phyloP scores from a whole-genome alignment of 208 protist genomes.

The Trypanosoma congolense region DNA sequence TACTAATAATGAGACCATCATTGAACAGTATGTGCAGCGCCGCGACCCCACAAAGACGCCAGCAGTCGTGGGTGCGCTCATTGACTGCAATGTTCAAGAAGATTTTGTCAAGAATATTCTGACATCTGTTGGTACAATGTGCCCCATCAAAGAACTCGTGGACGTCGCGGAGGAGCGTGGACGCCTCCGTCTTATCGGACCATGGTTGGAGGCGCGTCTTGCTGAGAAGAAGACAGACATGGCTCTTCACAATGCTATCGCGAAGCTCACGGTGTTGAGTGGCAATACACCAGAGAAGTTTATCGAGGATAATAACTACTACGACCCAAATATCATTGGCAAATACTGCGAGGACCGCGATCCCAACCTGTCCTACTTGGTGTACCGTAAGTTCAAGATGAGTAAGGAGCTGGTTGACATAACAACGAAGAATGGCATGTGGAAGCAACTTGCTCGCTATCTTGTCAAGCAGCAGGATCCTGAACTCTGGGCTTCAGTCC shows the following conservation, averaged over 20 bases:
- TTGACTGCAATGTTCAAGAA: conserved; percentile 97
- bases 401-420: conserved; percentile 97
- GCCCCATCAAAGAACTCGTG: conserved; percentile 90
- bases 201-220: conserved; percentile 97
- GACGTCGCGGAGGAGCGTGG: conserved; percentile 73
- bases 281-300: conserved; percentile 97
- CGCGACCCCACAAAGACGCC: conserved; percentile 97
- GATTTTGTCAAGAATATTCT: conserved; percentile 96
- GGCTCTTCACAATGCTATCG: conserved; percentile 97
- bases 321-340: conserved; percentile 94
- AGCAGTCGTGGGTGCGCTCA: conserved; percentile 95
- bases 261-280: conserved; percentile 99
- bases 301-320: conserved; percentile 96
- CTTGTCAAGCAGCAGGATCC: conserved; percentile 96
- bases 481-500: conserved; percentile 96
- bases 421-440: conserved; percentile 96
- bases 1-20: conserved; percentile 94
- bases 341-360: conserved; percentile 99
- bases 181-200: conserved; percentile 96
- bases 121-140: conserved; percentile 93
- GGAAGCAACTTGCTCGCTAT: conserved; percentile 97
- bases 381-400: conserved; percentile 94
- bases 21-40: conserved; percentile 96
- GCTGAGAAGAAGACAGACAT: conserved; percentile 94
- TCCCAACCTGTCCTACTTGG: conserved; percentile 96